Conservation (phyloP, 257 asterid species). For the Fraxinus pennsylvanica region DNA sequence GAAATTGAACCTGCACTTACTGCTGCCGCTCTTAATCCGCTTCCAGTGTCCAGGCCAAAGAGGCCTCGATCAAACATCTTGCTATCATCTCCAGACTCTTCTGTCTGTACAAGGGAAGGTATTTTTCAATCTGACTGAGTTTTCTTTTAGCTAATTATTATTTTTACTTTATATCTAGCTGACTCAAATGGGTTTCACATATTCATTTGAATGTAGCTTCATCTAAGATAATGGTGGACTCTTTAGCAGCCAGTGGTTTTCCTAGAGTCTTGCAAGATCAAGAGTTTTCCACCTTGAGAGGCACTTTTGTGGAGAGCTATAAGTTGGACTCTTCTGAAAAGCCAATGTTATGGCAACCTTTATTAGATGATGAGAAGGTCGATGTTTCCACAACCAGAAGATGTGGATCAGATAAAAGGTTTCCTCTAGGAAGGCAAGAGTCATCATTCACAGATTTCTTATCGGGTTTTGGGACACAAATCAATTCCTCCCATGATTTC, state of each 20-base stretch:
- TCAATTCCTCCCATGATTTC: slow-evolving; percentile 47
- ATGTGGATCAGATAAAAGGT: slow-evolving; percentile 58
- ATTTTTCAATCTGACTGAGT: slow-evolving; percentile 1
- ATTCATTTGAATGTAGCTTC: slow-evolving; percentile 44
- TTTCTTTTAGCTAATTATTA: slow-evolving; percentile 2
- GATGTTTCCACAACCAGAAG: slow-evolving; percentile 53
- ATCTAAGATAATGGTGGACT: slow-evolving; percentile 64
- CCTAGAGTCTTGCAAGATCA: slow-evolving; percentile 93
- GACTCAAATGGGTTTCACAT: background rate
- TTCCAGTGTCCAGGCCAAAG: slow-evolving; percentile 69
- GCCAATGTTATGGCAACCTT: slow-evolving; percentile 51
- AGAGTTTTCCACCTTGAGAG: slow-evolving; percentile 80
- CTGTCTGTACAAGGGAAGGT: slow-evolving; percentile 90
- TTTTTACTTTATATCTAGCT: slow-evolving; percentile 5
- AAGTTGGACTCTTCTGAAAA: slow-evolving; percentile 72
- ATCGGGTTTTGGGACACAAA: slow-evolving; percentile 76
- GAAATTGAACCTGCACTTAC: slow-evolving; percentile 85
- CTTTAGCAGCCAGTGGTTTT: slow-evolving; percentile 62
- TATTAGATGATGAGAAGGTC: slow-evolving; percentile 60
- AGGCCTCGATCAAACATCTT: slow-evolving; percentile 70
- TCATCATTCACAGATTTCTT: slow-evolving; percentile 68
- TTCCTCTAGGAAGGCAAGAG: slow-evolving; percentile 65
- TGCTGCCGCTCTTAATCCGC: slow-evolving; percentile 86
- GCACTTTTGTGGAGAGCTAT: slow-evolving; percentile 56
- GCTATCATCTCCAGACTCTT: slow-evolving; percentile 79